These are phyloP conservation scores for Leishmania martiniquensis DNA, from an alignment of 208 protist species.

Conservation along the genomic window DNA sequence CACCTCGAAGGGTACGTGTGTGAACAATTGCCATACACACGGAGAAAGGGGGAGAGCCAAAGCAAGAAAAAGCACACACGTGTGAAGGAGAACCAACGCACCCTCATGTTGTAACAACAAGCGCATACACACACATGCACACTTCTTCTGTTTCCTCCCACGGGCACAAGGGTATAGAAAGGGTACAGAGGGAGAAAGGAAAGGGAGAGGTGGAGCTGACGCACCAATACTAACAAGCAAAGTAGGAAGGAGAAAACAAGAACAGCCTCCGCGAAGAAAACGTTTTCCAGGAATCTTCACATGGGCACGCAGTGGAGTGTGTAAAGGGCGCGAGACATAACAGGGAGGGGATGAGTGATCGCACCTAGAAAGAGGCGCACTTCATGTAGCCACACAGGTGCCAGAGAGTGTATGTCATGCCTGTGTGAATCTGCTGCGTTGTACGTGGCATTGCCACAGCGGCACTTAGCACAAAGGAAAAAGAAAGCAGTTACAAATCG, in stretches of 20 bases:
- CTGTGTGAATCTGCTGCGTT: slow-evolving; percentile 4
- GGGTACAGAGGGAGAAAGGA: background rate
- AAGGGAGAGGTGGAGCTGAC: background rate
- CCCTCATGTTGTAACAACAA: slow-evolving; percentile 2
- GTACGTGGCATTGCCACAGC: background rate
- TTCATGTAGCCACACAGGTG: background rate
- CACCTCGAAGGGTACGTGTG: background rate
- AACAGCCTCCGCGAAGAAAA: background rate
- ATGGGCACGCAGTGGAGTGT: background rate
- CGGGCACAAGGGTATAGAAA: background rate
- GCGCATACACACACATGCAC: background rate
- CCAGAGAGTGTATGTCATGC: slow-evolving; percentile 9
- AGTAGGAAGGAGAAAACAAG: background rate
- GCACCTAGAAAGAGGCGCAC: background rate
- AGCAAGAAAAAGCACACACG: background rate
- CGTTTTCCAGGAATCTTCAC: background rate
- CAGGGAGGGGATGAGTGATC: background rate
- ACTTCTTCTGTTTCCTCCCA: background rate
- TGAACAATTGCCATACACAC: background rate
- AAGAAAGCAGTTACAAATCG: background rate
- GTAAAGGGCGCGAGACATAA: background rate
- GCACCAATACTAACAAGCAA: background rate
- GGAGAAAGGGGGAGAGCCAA: background rate
- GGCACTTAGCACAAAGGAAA: background rate
- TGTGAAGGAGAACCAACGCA: background rate